phyloP scores from a whole-genome alignment of 2,329 filamentous ascomycete species.

The Penicillium sp. region DNA sequence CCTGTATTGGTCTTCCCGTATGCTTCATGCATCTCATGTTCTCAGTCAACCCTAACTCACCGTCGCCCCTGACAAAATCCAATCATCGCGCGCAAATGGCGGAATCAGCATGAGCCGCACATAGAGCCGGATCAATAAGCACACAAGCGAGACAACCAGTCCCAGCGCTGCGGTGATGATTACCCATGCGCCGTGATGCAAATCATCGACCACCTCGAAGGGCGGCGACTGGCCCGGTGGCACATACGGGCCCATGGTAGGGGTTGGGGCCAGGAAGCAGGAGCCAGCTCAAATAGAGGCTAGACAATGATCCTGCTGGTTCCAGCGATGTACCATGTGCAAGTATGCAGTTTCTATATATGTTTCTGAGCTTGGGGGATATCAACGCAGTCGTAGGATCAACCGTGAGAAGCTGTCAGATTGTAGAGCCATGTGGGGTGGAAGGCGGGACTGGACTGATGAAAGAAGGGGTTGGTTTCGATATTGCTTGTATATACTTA shows the following conservation, averaged over 20 bases:
- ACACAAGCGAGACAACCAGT: slow-evolving; percentile 35
- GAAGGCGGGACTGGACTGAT: neutral
- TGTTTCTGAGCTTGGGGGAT: neutral
- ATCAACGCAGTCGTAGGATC: neutral
- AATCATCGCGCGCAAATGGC: slow-evolving; percentile 36
- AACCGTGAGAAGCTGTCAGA: neutral
- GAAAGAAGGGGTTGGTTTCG: neutral
- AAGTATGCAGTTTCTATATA: neutral
- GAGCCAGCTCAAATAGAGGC: neutral
- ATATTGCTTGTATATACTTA: neutral
- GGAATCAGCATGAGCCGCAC: slow-evolving; percentile 34
- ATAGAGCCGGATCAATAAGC: slow-evolving; percentile 37
- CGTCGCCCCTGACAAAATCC: slow-evolving; percentile 32
- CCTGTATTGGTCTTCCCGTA: neutral
- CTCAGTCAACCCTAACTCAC: slow-evolving; percentile 18
- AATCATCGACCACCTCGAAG: slow-evolving; percentile 39
- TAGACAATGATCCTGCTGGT: neutral
- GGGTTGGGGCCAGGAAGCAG: neutral
- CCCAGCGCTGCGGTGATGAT: slow-evolving; percentile 41
- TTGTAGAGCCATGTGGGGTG: neutral
- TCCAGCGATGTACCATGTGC: neutral
- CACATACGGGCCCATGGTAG: slow-evolving; percentile 30
- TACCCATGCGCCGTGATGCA: slow-evolving; percentile 40
- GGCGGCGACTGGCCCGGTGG: slow-evolving; percentile 36
- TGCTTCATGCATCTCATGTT: neutral